phyloP scores from a whole-genome alignment of 108 stramenopile species.

The Nitzschia inconspicua region DNA sequence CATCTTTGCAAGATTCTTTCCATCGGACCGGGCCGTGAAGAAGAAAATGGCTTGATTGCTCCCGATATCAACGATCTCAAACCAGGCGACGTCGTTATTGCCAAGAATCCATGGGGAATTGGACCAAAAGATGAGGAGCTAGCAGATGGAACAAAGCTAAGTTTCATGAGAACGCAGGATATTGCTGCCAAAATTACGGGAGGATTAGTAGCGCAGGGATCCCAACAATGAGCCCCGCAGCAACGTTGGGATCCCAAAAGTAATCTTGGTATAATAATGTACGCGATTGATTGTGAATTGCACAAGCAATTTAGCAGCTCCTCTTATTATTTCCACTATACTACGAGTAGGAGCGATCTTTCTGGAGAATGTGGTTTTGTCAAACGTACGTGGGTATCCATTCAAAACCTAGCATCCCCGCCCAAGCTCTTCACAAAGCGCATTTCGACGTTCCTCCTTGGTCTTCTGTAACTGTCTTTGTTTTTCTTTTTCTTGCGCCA shows the following conservation, averaged over 20 bases:
- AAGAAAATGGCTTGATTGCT: slow-evolving; percentile 78
- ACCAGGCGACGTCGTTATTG: slow-evolving; percentile 74
- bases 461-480: slow-evolving; percentile 63
- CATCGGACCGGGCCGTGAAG: slow-evolving; percentile 79
- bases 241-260: no score
- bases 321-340: neutral
- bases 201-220: no score
- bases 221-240: no score
- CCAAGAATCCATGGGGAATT: slow-evolving; percentile 92
- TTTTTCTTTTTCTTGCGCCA: slow-evolving; percentile 61
- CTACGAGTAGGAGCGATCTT: neutral
- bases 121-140: slow-evolving; percentile 91
- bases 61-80: slow-evolving; percentile 69
- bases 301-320: neutral
- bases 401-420: slow-evolving; percentile 57
- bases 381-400: no score
- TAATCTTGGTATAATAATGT: no score
- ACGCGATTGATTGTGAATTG: no score
- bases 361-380: no score
- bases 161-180: slow-evolving; percentile 75
- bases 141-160: slow-evolving; percentile 81
- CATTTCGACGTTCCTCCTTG: slow-evolving; percentile 65
- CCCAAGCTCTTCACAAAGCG: slow-evolving; percentile 82
- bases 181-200: slow-evolving; percentile 78
- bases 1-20: slow-evolving; percentile 74